Evolutionary conservation across 495 filamentous ascomycete genomes (phyloP), one percentile per base, ranked within the genome.

Genomic region (Entonaema liquescens): DNA sequence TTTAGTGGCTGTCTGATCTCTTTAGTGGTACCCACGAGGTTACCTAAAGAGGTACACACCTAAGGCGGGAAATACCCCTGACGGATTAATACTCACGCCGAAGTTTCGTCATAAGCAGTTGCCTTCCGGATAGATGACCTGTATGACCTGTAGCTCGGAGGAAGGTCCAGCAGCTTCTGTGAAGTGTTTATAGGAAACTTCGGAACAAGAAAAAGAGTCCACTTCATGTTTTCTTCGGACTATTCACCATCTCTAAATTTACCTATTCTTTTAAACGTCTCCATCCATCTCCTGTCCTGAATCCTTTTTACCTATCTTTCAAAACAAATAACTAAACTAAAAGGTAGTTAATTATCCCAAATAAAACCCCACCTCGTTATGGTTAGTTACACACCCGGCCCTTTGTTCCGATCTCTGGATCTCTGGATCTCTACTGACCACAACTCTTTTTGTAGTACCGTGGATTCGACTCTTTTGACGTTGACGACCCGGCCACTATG

Each of bases 401-500:
- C 56, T 44, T 60, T 70, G 31, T 25, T 66, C 26, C 55, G 56
- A 60, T 25, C 50, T 35, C 40, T 35, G 17, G 57, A 31, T 38
- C 5, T 33, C n/a, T n/a, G n/a, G n/a, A n/a, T n/a, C 35, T n/a
- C 42, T 61, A 44, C 70, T 77, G 26, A 78, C 67, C 49, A 38
- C 36, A 52, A 50, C 17, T 40, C 49, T 7, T 36, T 12, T 72
- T 79, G 76, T 78, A 71, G 62, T 74, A 76, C 61, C 67, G 77
- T 11, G 78, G 71, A 60, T 78, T 72, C 62, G 88, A 83, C 74
- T 59, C 68, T 19, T 87, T 83, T 73, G 82, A 88, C 52, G 84
- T 85, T 53, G 87, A 86, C 74, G 84, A 89, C 68, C 87, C 82
- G n/a, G 75, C 88, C 77, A 84, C 75, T 19, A 79, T 86, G 74